These are phyloP conservation scores for Mycena polygramma DNA, from an alignment of 768 basidiomycete genomes.

Conservation along the genomic window DNA sequence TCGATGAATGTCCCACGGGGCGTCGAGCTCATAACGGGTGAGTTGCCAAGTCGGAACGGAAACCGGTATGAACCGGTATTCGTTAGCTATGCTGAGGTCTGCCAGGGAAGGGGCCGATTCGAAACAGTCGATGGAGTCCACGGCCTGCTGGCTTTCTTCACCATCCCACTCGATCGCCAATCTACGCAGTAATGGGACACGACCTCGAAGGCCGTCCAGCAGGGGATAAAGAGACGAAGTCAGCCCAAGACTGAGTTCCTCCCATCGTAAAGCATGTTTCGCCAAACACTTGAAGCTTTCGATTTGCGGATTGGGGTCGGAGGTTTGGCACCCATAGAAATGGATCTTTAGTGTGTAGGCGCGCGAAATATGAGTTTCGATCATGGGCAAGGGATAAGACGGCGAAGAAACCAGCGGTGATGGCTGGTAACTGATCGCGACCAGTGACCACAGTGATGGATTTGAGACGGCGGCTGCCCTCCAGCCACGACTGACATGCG, in stretches of 20 bases:
- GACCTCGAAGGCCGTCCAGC: background rate
- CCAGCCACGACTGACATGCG: too few relatives aligned
- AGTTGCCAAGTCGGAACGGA: background rate
- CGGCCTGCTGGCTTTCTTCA: background rate
- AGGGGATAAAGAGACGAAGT: background rate
- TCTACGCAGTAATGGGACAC: slow-evolving; percentile 4
- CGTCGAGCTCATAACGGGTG: background rate
- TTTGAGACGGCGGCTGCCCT: too few relatives aligned
- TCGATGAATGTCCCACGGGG: background rate
- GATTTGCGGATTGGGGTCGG: background rate
- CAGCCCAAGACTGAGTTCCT: slow-evolving; percentile 8
- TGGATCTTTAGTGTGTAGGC: slow-evolving; percentile 6
- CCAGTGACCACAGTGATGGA: slow-evolving; percentile 9
- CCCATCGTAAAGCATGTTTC: background rate
- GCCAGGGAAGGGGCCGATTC: slow-evolving; percentile 2
- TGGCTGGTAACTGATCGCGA: background rate
- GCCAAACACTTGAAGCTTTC: background rate
- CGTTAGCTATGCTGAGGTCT: background rate
- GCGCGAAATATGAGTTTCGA: slow-evolving; percentile 9
- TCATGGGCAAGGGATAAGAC: background rate
- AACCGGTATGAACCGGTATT: background rate
- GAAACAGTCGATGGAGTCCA: background rate
- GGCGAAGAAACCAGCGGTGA: background rate
- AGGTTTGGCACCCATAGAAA: background rate
- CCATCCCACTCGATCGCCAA: background rate